phyloP scores from a whole-genome alignment of 1,284 basidiomycete genomes.

The Meripilus lineatus region DNA sequence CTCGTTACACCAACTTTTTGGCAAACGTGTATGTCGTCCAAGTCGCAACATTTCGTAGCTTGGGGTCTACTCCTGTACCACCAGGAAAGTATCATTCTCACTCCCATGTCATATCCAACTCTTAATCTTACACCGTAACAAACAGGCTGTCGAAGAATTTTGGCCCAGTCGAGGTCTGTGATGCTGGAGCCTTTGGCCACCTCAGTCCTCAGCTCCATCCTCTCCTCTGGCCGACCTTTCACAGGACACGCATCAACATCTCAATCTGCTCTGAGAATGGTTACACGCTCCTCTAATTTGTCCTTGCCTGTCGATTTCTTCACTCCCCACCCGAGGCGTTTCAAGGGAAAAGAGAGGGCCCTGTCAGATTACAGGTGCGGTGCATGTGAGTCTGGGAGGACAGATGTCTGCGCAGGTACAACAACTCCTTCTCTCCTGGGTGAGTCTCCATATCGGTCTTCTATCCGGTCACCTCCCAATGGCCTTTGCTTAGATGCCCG shows the following conservation, averaged over 20 bases:
- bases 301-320: slow-evolving; percentile 45
- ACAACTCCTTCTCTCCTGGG: not conserved
- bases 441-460: not conserved
- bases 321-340: slow-evolving; percentile 43
- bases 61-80: not conserved
- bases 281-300: slow-evolving; percentile 24
- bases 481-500: too few species aligned
- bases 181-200: slow-evolving; percentile 48
- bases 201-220: slow-evolving; percentile 45
- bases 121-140: too few species aligned
- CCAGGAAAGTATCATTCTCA: not conserved
- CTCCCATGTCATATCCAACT: too few species aligned
- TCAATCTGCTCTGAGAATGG: slow-evolving; percentile 19
- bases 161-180: slow-evolving; percentile 19
- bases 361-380: slow-evolving; percentile 24
- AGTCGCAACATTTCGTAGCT: too few species aligned
- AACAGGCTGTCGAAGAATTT: not conserved
- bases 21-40: too few species aligned
- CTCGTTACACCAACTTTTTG: too few species aligned
- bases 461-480: too few species aligned
- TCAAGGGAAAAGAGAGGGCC: slow-evolving; percentile 48
- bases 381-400: slow-evolving; percentile 10
- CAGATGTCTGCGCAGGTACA: slow-evolving; percentile 6
- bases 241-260: slow-evolving; percentile 18
- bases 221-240: slow-evolving; percentile 40